phyloP scores from a whole-genome alignment of 2,329 filamentous ascomycete genomes.

The Aurifilum marmelostoma region DNA sequence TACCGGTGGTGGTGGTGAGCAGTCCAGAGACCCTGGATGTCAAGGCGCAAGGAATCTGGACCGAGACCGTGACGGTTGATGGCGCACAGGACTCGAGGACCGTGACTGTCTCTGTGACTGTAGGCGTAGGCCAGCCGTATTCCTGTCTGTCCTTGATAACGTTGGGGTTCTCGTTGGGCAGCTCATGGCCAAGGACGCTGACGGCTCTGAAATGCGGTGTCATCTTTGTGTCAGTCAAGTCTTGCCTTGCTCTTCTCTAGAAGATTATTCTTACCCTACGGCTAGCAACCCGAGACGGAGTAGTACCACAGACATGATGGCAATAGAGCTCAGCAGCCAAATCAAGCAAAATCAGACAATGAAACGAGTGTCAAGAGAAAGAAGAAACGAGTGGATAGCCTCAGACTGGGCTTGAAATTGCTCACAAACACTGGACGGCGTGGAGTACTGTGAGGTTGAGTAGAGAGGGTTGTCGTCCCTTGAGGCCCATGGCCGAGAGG shows the following conservation, averaged over 20 bases:
- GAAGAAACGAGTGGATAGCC: constrained; percentile 24
- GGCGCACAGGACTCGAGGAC: constrained; percentile 16
- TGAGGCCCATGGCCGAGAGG: neutral
- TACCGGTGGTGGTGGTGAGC: constrained; percentile 19
- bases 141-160: constrained; percentile 22
- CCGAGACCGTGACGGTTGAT: constrained; percentile 22
- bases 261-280: constrained; percentile 15
- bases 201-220: constrained; percentile 5
- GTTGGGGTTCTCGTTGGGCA: constrained; percentile 6
- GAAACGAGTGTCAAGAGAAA: constrained; percentile 3
- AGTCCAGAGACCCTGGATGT: constrained; percentile 3
- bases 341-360: neutral
- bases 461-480: neutral
- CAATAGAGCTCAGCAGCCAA: neutral
- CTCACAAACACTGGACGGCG: constrained; percentile 15
- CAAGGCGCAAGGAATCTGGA: constrained; percentile 12
- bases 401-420: constrained; percentile 16
- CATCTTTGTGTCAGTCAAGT: constrained; percentile 26
- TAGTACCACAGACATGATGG: constrained; percentile 16
- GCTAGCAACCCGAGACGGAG: constrained; percentile 22
- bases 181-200: constrained; percentile 25
- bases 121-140: constrained; percentile 13
- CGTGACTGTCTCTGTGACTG: constrained; percentile 22
- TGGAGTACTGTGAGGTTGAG: constrained; percentile 11
- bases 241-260: neutral